Percentiles rank a stretch among this genome's conserved stretches.
phyloP scores from a whole-genome alignment of 306 rosid species.

The Dalbergia cultrata region DNA sequence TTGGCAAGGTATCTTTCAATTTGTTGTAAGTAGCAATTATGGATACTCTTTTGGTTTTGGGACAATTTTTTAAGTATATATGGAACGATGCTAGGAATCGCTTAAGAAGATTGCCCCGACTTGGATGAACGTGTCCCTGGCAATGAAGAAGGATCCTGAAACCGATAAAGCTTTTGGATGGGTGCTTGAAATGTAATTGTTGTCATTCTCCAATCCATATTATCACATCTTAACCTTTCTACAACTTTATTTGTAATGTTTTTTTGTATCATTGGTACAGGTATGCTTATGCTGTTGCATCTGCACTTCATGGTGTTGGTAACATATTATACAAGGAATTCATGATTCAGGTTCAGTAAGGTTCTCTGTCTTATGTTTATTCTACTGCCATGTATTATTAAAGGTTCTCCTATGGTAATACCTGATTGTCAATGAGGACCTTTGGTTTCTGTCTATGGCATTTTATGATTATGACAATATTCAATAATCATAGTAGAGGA shows the following conservation, averaged over 20 bases:
- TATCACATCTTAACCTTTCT: conserved; percentile 40
- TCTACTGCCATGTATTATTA: neutral
- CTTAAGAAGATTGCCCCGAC: conserved; percentile 99
- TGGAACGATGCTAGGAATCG: conserved; percentile 65
- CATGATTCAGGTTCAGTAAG: conserved; percentile 91
- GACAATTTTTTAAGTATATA: conserved; percentile 32
- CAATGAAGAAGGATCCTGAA: conserved; percentile 99
- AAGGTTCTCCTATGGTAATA: conserved; percentile 30
- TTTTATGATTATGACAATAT: conserved; percentile 32
- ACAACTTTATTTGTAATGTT: conserved; percentile 5
- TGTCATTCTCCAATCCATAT: conserved; percentile 21
- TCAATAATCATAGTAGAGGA: neutral
- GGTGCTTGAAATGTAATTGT: conserved; percentile 97
- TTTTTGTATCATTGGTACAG: conserved; percentile 55
- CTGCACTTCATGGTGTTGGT: conserved; percentile 84
- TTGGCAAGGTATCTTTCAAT: conserved; percentile 74
- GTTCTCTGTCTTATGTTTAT: conserved; percentile 29
- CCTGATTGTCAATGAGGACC: conserved; percentile 10
- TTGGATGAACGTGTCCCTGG: conserved; percentile 98
- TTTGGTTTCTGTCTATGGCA: conserved; percentile 6
- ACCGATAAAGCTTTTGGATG: conserved; percentile 98
- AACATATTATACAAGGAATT: conserved; percentile 91
- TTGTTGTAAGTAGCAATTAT: conserved; percentile 18
- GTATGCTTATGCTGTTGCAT: conserved; percentile 97
- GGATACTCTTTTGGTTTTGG: conserved; percentile 26